phyloP scores from a whole-genome alignment of 495 filamentous ascomycete species.

The Penicillium cosmopolitanum region DNA sequence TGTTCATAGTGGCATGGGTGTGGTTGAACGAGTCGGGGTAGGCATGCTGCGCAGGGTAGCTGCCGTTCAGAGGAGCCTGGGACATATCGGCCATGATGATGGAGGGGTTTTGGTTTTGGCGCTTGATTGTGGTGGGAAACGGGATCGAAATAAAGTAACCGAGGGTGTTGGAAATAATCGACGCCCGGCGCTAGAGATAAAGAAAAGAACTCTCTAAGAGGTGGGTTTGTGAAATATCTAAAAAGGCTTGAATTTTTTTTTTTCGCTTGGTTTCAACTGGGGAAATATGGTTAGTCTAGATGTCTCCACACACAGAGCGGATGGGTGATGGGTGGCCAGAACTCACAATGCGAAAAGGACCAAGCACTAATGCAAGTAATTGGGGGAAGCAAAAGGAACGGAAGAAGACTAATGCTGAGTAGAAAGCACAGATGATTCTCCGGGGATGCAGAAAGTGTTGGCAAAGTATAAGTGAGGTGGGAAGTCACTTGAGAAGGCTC shows the following conservation, averaged over 20 bases:
- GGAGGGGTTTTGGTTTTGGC: conserved; percentile 18
- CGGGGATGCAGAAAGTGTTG: conserved; percentile 13
- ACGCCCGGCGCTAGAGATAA: background rate
- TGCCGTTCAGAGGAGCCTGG: conserved; percentile 51
- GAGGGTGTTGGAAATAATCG: conserved; percentile 18
- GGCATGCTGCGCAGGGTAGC: conserved; percentile 46
- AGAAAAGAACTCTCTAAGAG: background rate
- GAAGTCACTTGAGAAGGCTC: conserved; percentile 28
- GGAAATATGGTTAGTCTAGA: conserved; percentile 13
- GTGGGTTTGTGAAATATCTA: background rate
- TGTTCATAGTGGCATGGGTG: conserved; percentile 39
- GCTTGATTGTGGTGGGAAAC: conserved; percentile 19
- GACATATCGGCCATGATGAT: conserved; percentile 48
- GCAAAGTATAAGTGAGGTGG: conserved; percentile 29
- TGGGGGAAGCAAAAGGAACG: conserved; percentile 24
- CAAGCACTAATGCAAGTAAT: conserved; percentile 31
- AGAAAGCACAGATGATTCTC: conserved; percentile 18
- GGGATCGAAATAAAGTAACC: conserved; percentile 24
- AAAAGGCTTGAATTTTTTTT: conserved; percentile 3
- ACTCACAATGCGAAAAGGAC: conserved; percentile 45
- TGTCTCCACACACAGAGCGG: conserved; percentile 8
- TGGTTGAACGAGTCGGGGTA: conserved; percentile 47
- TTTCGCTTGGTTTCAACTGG: conserved; percentile 1
- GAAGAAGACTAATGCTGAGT: conserved; percentile 22
- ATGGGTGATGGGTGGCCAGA: conserved; percentile 6